Conservation (phyloP, 1,284 basidiomycete genomes). For the Fomes fomentarius region DNA sequence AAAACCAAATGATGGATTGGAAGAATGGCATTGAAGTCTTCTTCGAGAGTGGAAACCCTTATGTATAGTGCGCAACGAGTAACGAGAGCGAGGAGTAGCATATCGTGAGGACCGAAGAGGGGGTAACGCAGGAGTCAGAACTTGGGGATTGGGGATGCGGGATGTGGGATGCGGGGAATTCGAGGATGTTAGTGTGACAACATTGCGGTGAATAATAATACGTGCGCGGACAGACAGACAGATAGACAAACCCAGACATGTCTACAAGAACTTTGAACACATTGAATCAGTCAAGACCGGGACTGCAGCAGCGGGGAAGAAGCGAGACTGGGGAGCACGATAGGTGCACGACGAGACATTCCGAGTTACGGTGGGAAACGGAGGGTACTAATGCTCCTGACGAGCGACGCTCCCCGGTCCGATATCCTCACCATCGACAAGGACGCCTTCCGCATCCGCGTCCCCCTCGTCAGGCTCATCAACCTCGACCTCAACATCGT, state of each 20-base stretch:
- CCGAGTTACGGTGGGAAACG: background rate
- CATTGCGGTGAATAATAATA: constrained; percentile 5
- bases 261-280: background rate
- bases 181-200: background rate
- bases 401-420: constrained; percentile 34
- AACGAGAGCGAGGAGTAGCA: no score
- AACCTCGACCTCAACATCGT: constrained; percentile 12
- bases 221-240: background rate
- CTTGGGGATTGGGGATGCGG: background rate
- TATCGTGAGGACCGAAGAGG: no score
- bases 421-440: constrained; percentile 35
- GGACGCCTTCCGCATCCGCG: constrained; percentile 32
- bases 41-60: no score
- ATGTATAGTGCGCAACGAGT: no score
- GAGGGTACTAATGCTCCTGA: constrained; percentile 30
- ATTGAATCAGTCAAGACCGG: background rate
- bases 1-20: no score
- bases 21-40: no score
- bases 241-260: background rate
- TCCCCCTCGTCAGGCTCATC: constrained; percentile 27
- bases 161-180: background rate
- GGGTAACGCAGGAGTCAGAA: no score
- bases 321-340: background rate
- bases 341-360: background rate
- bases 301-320: background rate